Evolutionary conservation across 257 asterid genomes (phyloP), one percentile per base, ranked within the genome.

Genomic region (Gynochthodes officinalis): DNA sequence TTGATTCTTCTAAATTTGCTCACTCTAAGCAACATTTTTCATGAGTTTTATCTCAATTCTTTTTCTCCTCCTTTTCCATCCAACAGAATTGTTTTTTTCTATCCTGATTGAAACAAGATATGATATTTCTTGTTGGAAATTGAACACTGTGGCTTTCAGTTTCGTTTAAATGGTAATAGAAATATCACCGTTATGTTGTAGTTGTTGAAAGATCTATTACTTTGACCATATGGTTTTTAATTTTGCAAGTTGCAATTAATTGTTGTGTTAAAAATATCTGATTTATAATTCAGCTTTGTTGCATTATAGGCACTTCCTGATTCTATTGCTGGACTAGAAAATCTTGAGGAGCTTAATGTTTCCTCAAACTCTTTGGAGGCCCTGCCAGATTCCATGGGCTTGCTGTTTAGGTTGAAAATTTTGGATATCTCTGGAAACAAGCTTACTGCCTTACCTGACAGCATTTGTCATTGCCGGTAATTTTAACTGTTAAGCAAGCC

Each of bases 391-490:
- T 86, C 96, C 33, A 77, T 91, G 7, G 97, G 98, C 53, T 76
- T 89, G 70, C 69, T 91, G 83, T 81, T 83, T 33, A 88, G 81
- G 75, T 72, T 94, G 86, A 85, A 82, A 79, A 72, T 83, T 77
- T 74, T 94, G 62, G 82, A 94, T 82, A 81, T 90, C 64, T 91
- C 96, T 7, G 80, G 88, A n/a, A 94, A 94, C 89, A 86, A 83
- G 80, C 96, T 94, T 60, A 77, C 74, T 48, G 80, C 89, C 68
- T 85, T 94, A 76, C 95, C 98, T 23, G 96, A 94, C 81, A 88
- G 96, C 80, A 91, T 94, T 64, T 90, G 87, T 76, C 95, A 84
- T 37, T 94, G 98, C 95, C 84, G 96, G 97, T 91, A 78, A 80
- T 39, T 53, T 40, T 46, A 28, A 52, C 14, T 23, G 14, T 46